Conservation (phyloP, 2,329 filamentous ascomycete genomes). For the Neonectria coccinea region DNA sequence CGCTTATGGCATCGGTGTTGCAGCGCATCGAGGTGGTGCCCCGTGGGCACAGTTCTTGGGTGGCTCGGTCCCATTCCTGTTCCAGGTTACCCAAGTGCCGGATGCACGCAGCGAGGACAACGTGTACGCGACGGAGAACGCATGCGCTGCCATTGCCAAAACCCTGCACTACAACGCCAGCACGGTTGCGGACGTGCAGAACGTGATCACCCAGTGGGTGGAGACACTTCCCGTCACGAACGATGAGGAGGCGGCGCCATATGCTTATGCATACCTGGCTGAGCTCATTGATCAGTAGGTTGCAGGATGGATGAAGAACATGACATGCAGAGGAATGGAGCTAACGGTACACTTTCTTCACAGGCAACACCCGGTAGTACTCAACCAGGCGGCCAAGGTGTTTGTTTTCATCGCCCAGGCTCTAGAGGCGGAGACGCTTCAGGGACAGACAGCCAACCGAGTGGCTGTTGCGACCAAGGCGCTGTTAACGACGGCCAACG, state of each 20-base stretch:
- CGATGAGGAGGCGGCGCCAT: constrained; percentile 96
- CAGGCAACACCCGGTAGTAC: constrained; percentile 87
- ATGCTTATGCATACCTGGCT: constrained; percentile 91
- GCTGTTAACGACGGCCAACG: constrained; percentile 77
- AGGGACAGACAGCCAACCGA: constrained; percentile 82
- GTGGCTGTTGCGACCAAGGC: constrained; percentile 83
- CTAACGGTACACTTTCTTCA: constrained; percentile 43
- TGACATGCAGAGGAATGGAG: not conserved
- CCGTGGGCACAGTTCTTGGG: constrained; percentile 90
- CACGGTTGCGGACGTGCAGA: constrained; percentile 80
- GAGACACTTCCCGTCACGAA: constrained; percentile 91
- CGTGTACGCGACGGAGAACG: constrained; percentile 97
- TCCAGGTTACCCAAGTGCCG: constrained; percentile 83
- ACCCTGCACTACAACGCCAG: constrained; percentile 89
- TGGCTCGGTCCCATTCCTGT: constrained; percentile 81
- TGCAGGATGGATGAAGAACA: not conserved
- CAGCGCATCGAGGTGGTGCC: constrained; percentile 89
- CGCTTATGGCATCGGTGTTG: constrained; percentile 94
- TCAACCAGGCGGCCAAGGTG: constrained; percentile 80
- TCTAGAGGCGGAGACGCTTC: constrained; percentile 89
- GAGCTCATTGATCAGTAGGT: constrained; percentile 95
- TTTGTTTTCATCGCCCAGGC: constrained; percentile 90
- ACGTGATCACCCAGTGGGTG: constrained; percentile 86
- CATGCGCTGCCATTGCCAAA: constrained; percentile 95
- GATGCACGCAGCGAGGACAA: constrained; percentile 92